Percentiles rank a stretch among this genome's conserved stretches.
Evolutionary conservation across 2,329 filamentous ascomycete species (phyloP).

Genomic region (Colletotrichum filicis): DNA sequence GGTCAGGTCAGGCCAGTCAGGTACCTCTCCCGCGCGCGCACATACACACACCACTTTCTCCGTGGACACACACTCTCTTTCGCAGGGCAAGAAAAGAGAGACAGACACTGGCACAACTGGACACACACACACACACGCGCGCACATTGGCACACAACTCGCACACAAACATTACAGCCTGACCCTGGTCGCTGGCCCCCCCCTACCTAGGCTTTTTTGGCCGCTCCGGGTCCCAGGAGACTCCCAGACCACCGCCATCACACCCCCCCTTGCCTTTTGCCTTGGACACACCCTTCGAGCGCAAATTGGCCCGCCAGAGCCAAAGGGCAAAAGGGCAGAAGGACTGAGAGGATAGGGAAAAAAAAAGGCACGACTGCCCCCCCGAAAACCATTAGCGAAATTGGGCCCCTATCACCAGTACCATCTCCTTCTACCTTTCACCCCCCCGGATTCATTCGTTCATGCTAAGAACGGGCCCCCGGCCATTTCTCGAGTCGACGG

Average conservation of each 20-base stretch:
- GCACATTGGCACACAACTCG: not conserved
- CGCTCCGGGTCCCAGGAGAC: conserved; percentile 20
- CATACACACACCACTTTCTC: not conserved
- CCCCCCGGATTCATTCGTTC: conserved; percentile 45
- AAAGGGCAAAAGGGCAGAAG: not conserved
- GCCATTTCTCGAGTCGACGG: conserved; percentile 30
- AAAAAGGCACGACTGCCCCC: conserved; percentile 41
- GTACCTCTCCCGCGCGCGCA: not conserved
- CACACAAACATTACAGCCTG: not conserved
- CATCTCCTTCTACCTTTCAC: conserved; percentile 40
- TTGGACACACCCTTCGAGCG: conserved; percentile 17
- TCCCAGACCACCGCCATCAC: conserved; percentile 7
- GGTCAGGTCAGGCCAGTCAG: not conserved
- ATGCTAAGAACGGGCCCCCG: conserved; percentile 45
- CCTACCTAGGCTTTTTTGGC: conserved; percentile 13
- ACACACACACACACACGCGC: not conserved
- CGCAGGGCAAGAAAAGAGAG: not conserved
- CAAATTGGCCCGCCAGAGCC: conserved; percentile 26
- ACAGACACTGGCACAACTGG: not conserved
- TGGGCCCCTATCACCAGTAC: conserved; percentile 47
- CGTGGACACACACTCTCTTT: not conserved
- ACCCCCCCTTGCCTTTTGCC: not conserved
- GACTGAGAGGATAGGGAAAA: not conserved
- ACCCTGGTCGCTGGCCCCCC: conserved; percentile 14
- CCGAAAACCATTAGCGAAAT: conserved; percentile 52